Percentiles rank a stretch among this genome's conserved stretches.
phyloP scores from a whole-genome alignment of 75 land plant species.

The Adiantum capillusveneris region DNA sequence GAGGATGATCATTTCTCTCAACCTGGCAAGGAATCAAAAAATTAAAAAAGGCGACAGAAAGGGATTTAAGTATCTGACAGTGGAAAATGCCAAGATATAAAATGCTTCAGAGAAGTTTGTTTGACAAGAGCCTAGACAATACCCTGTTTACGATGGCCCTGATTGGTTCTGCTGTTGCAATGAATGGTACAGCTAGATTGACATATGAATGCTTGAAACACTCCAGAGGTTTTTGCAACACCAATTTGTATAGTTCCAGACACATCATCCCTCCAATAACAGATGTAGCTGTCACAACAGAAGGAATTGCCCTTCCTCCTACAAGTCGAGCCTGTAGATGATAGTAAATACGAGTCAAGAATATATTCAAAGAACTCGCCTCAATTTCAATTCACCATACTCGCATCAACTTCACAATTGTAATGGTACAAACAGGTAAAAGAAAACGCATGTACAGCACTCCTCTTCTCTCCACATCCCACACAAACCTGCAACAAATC shows the following conservation, averaged over 20 bases:
- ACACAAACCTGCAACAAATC: slow-evolving; percentile 44
- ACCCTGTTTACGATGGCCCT: slow-evolving; percentile 43
- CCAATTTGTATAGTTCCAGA: slow-evolving; percentile 41
- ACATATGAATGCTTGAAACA: slow-evolving; percentile 39
- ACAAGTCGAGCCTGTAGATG: slow-evolving; percentile 41
- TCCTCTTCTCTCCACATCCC: too few species aligned
- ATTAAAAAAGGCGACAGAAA: too few species aligned
- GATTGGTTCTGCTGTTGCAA: slow-evolving; percentile 37
- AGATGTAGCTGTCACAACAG: slow-evolving; percentile 36
- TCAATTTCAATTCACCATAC: too few species aligned
- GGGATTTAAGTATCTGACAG: too few species aligned
- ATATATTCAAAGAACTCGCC: too few species aligned
- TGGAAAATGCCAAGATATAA: too few species aligned
- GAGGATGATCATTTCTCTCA: slow-evolving; percentile 23
- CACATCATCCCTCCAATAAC: slow-evolving; percentile 52
- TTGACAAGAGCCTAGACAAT: neutral
- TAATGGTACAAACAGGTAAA: too few species aligned
- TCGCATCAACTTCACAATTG: too few species aligned
- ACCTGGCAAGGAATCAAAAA: slow-evolving; percentile 26
- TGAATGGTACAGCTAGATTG: slow-evolving; percentile 39
- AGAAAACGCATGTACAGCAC: too few species aligned
- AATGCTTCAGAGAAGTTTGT: too few species aligned
- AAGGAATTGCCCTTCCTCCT: slow-evolving; percentile 38
- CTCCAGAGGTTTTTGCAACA: slow-evolving; percentile 28
- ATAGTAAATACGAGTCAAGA: too few species aligned